Conservation (phyloP, 345 rosid species). For the Eucalyptus pumila region DNA sequence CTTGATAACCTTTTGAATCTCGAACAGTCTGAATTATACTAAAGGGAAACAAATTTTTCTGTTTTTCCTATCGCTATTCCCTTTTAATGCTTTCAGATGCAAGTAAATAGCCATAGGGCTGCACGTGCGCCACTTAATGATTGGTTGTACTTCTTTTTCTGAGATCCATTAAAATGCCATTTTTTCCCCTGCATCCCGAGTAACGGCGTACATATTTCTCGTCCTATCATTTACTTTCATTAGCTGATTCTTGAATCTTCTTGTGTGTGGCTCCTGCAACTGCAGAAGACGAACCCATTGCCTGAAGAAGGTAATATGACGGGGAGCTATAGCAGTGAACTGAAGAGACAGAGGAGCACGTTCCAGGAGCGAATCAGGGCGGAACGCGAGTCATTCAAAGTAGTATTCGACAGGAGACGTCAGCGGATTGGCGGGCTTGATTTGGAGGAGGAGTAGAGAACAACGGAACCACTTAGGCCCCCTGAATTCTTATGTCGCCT, state of each 20-base stretch:
- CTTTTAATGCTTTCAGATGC: neutral
- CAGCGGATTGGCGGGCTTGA: constrained; percentile 38
- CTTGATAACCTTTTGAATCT: neutral
- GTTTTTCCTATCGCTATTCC: neutral
- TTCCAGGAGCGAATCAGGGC: constrained; percentile 78
- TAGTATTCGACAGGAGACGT: constrained; percentile 63
- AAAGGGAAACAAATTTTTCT: neutral
- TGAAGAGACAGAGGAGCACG: constrained; percentile 22
- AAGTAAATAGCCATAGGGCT: neutral
- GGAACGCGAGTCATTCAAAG: constrained; percentile 80
- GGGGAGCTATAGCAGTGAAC: constrained; percentile 16
- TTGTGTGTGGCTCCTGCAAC: neutral
- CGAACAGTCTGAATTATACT: neutral
- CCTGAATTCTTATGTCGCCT: neutral
- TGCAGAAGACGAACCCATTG: constrained; percentile 73
- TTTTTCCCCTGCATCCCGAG: neutral
- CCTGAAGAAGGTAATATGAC: constrained; percentile 21
- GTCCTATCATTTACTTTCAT: neutral
- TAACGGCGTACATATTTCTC: too few relatives aligned
- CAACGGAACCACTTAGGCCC: neutral
- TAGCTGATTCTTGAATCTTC: neutral
- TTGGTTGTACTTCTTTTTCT: neutral
- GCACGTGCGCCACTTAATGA: neutral
- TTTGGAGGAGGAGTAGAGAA: constrained; percentile 26
- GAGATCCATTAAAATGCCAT: neutral